Percentiles rank a stretch among this genome's conserved stretches.
Conservation (phyloP, 176 grass and related monocot genomes). For the Themeda triandra region DNA sequence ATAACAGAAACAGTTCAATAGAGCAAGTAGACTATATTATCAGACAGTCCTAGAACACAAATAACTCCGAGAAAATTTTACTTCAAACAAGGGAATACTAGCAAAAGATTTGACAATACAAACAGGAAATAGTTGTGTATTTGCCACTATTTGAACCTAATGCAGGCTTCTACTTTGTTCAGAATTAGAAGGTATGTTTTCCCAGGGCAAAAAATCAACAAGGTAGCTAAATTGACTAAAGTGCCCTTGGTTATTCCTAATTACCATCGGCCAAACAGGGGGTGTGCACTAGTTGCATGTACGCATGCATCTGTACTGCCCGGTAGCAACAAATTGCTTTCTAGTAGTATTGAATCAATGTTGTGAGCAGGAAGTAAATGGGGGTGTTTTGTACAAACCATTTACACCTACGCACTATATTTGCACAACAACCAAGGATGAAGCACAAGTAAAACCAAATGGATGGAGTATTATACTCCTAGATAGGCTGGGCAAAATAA, state of each 20-base stretch:
- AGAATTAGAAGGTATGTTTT: background rate
- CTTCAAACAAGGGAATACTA: background rate
- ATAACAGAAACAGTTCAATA: background rate
- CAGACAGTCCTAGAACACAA: background rate
- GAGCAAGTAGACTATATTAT: background rate
- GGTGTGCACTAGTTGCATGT: background rate
- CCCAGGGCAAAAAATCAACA: background rate
- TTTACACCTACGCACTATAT: background rate
- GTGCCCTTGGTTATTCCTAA: background rate
- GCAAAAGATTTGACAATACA: background rate
- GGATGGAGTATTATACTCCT: background rate
- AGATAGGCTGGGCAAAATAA: background rate
- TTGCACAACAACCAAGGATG: background rate
- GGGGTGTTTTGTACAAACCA: background rate
- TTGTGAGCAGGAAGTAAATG: background rate
- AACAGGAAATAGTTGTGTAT: background rate
- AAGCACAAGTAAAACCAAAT: background rate
- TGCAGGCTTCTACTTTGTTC: background rate
- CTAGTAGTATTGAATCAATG: background rate
- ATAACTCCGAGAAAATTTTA: background rate
- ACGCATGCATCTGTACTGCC: background rate
- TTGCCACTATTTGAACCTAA: background rate
- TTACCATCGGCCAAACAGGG: background rate
- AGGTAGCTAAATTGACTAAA: background rate
- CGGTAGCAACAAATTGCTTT: background rate